Base-by-base conservation (phyloP, 202 grass and related monocot genomes). In the Panicum hallii region DNA sequence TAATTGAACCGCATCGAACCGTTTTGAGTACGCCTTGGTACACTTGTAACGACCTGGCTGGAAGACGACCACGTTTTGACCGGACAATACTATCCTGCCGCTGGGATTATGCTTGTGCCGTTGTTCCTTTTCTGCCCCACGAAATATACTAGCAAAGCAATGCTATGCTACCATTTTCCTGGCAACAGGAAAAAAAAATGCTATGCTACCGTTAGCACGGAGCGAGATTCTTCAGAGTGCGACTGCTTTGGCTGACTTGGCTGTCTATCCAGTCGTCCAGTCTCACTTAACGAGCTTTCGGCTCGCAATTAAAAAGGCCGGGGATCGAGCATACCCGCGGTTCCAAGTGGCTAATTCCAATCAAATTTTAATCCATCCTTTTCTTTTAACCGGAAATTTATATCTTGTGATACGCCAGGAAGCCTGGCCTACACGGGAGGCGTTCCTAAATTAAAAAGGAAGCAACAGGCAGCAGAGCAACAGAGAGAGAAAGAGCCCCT, bases 1-100 rank as follows among this genome's bases (percentile, higher is more conserved):
- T 58, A 36, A 72, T 38, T n/a, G 38, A 42, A 19, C 13, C 4
- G 13, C 3, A 47, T 3, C 43, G 11, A 28, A 28, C 44, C 20
- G 19, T 19, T 38, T 42, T 44, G 41, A 17, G 5, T n/a, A 4
- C 17, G 11, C 45, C 7, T 12, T 3, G 67, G 81, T 14, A 43
- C 76, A 26, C 43, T 66, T 76, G 63, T 63, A 63, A 61, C 9
- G 47, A 32, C 58, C 48, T 62, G 15, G 20, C 26, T 43, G 41
- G n/a, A 47, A 61, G 42, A 34, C 17, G 17, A 28, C 68, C 7
- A 14, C 65, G 66, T 78, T 49, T 78, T 89, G 88, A 90, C 79
- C 56, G 22, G 68, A 40, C 19, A 23, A 43, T 48, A 6, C 6
- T 57, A 77, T 22, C 30, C 7, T 34, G 17, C 28, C 44, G 6